Base-by-base conservation (phyloP, 78 protist species). In the Dictyostelium citrinum region DNA sequence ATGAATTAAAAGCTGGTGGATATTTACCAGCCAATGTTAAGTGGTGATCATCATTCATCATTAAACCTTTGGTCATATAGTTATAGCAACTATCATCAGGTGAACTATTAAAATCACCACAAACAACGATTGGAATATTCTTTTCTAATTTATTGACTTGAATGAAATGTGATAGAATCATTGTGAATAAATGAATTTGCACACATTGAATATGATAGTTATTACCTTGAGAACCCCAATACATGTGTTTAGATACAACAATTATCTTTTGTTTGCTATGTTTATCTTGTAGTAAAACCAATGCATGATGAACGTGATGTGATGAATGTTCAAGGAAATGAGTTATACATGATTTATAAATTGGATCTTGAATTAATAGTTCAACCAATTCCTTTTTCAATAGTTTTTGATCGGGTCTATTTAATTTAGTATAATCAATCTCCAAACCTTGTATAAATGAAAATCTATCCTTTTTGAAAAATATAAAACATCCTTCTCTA, bases 31-130 rank as follows among this genome's bases (percentile, higher is more conserved):
- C 43, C 8, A 33, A 33, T 11, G 77, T 70, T 70, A 70, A 70
- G 27, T 64, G 33, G 27, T 64, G 72, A 64, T 64, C 45, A 43
- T 35, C 75, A 27, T 84, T 74, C 24, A 1, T 27, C n/a, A 74
- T 39, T 20, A 22, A 22, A 74, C 81, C 81, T 12, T 20, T 45
- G 6, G 11, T 29, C 20, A 77, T 6, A 27, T 12, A 77, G 7
- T 77, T 41, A 29, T 77, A 77, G 29, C 37, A n/a, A 24, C 31
- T 41, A 45, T 33, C 29, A 12, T 67, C 67, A n/a, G 91, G 91
- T 0, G 83, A 81, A 76, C 64, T 60, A 41, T 85, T 85, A 43
- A 75, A 85, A 60, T 85, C 91, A 43, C 91, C 91, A 58, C 84
- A 85, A 22, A 85, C 46, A 1, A 85, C 17, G 17, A 85, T 31